Conservation (phyloP, 148 eudicot genomes). For the Spergularia marina region DNA sequence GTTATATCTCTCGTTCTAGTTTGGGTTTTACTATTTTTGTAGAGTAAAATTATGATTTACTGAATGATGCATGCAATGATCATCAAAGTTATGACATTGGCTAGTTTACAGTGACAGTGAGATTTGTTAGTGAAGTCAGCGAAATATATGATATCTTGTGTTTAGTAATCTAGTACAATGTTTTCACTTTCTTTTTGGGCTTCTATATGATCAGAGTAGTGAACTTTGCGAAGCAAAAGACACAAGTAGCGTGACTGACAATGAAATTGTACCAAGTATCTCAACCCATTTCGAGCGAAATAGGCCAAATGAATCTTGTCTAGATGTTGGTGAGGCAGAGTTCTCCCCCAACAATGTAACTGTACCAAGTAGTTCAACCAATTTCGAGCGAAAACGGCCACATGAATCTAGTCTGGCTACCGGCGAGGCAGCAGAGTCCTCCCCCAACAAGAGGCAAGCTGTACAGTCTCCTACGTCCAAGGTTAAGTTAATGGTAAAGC, state of each 20-base stretch:
- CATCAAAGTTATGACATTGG: too few species aligned
- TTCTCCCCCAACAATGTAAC: slow-evolving; percentile 29
- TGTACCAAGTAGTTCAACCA: neutral
- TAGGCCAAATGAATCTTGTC: slow-evolving; percentile 62
- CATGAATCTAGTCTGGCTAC: slow-evolving; percentile 62
- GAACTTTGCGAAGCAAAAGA: neutral
- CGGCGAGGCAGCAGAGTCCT: slow-evolving; percentile 43
- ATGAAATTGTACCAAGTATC: neutral
- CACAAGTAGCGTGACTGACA: neutral
- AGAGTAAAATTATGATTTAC: too few species aligned
- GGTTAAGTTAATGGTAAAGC: neutral
- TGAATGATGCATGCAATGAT: too few species aligned
- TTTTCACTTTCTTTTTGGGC: too few species aligned
- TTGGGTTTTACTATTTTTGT: too few species aligned
- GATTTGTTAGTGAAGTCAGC: too few species aligned
- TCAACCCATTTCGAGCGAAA: slow-evolving; percentile 19
- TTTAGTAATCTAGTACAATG: too few species aligned
- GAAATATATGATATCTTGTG: too few species aligned
- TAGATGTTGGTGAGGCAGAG: slow-evolving; percentile 51
- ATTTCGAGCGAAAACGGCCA: slow-evolving; percentile 37
- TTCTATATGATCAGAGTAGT: neutral
- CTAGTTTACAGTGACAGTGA: too few species aligned
- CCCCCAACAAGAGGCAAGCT: slow-evolving; percentile 74
- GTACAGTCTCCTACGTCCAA: slow-evolving; percentile 28
- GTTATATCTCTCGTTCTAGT: too few species aligned